Base-by-base conservation (phyloP, 176 grass and related monocot species). In the Ampelocalamus luodianensis region DNA sequence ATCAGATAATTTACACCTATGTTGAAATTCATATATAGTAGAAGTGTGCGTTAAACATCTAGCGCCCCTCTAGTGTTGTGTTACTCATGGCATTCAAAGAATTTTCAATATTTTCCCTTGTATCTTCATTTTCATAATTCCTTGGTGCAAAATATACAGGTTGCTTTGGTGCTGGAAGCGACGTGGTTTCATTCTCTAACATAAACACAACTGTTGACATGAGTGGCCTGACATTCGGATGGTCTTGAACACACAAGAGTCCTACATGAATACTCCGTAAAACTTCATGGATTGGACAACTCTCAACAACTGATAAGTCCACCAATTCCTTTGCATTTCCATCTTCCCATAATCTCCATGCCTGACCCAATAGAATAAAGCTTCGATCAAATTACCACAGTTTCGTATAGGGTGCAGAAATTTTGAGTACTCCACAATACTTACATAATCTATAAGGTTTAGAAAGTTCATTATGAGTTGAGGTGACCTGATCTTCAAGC, bases 321-420 rank as follows among this genome's bases (percentile, higher is more conserved):
- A 90, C 34, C 44, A 90, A 24, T 38, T 71, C 0, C 16, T 1
- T n/a, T n/a, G 64, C 42, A 10, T 60, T 88, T 38, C 79, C 85
- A 26, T 85, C 87, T 40, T 77, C 63, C 91, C 87, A 92, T 56
- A 92, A 69, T 5, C 17, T 79, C 87, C 80, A 92, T 77, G 84
- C 37, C 90, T 92, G 83, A 48, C 18, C 17, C 43, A 71, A 74
- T 71, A 5, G 12, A 37, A 78, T 38, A 6, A n/a, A 80, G 15
- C 50, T 29, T 10, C 1, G 0, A 59, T 67, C 22, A 66, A 68
- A 13, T 43, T 85, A 55, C 24, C 6, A 50, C 9, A 3, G 39
- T 58, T 86, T 27, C 26, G 8, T 55, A 66, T 72, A 22, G 1
- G 24, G 4, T 74, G 20, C 51, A 43, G 23, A 70, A 69, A 3